Conservation (phyloP, 1,284 basidiomycete species). For the Puccinia hordei region DNA sequence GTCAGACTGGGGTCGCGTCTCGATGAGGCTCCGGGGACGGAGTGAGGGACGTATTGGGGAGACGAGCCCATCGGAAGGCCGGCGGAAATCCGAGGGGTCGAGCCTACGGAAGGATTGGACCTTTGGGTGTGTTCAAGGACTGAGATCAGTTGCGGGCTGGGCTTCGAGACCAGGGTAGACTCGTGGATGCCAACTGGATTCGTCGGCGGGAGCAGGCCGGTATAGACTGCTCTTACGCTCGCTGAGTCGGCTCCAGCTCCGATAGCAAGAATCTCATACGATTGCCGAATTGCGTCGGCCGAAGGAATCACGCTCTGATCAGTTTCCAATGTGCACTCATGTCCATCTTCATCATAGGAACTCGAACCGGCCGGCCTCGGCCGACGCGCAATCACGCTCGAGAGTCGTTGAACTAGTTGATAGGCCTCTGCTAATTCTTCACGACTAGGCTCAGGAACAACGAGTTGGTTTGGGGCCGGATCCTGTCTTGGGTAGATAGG, state of each 20-base stretch:
- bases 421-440: conserved; percentile 34
- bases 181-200: conserved; percentile 30
- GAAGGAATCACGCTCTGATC: conserved; percentile 23
- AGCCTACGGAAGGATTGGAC: too few relatives aligned
- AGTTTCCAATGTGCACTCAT: neutral
- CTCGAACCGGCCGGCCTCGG: neutral
- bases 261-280: neutral
- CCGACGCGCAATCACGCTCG: conserved; percentile 37
- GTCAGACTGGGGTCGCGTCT: neutral
- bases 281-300: neutral
- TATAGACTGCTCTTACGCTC: neutral
- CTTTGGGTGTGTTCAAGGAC: conserved; percentile 3
- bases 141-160: conserved; percentile 5
- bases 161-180: conserved; percentile 3
- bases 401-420: conserved; percentile 15
- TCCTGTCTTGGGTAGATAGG: neutral
- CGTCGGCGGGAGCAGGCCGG: neutral
- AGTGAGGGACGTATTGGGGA: neutral
- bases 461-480: neutral
- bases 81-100: neutral
- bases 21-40: neutral
- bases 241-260: neutral
- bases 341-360: neutral
- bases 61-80: neutral
- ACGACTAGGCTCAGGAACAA: neutral